Evolutionary conservation across 192 early-diverging fungal genomes (phyloP).

Genomic region (Linderina pennispora): DNA sequence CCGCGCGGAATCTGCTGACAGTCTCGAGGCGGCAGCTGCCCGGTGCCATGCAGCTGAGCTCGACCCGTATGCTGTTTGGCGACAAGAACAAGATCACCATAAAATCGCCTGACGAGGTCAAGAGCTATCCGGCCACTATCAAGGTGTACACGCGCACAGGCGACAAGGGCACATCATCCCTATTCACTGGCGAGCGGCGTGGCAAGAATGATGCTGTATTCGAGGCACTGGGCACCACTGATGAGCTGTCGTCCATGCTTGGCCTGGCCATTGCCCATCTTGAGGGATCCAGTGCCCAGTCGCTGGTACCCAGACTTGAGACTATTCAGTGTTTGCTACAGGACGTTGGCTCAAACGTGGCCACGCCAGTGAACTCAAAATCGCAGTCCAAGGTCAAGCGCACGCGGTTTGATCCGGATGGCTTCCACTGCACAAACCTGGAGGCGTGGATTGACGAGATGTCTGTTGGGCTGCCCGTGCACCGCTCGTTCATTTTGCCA

Average conservation of each 20-base stretch:
- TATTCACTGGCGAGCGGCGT: slow-evolving; percentile 89
- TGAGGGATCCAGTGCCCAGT: slow-evolving; percentile 6
- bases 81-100: slow-evolving; percentile 2
- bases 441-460: slow-evolving; percentile 85
- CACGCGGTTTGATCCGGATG: slow-evolving; percentile 73
- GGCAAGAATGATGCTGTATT: slow-evolving; percentile 83
- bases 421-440: slow-evolving; percentile 53
- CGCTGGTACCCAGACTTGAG: slow-evolving; percentile 26
- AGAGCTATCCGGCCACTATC: slow-evolving; percentile 43
- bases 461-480: slow-evolving; percentile 61
- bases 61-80: too few species aligned
- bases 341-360: slow-evolving; percentile 88
- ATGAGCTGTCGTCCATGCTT: slow-evolving; percentile 69
- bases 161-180: slow-evolving; percentile 83
- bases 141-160: slow-evolving; percentile 93
- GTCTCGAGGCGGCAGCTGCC: too few species aligned
- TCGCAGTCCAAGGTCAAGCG: slow-evolving; percentile 54
- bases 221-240: slow-evolving; percentile 84
- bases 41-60: too few species aligned
- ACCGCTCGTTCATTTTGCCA: slow-evolving; percentile 83
- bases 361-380: slow-evolving; percentile 67
- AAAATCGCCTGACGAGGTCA: slow-evolving; percentile 40
- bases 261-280: slow-evolving; percentile 42
- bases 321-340: slow-evolving; percentile 89
- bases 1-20: too few species aligned